Evolutionary conservation across 345 rosid species (phyloP), one percentile per base, ranked within the genome.

Genomic region (Pugionium dolabratum): DNA sequence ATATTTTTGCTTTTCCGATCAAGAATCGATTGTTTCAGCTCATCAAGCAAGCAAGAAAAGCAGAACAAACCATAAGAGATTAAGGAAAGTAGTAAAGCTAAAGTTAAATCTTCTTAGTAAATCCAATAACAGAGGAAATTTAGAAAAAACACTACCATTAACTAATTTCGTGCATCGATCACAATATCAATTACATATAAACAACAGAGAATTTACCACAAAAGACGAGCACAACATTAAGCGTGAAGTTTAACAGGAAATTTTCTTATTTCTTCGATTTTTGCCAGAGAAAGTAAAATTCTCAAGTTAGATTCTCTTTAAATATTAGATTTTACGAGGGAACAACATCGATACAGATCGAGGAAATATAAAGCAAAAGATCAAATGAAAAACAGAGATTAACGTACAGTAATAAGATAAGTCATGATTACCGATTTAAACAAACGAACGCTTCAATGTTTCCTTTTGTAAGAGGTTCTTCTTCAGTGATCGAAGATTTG

Each of bases 401-500:
- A 43, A 60, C n/a, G 39, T 34, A 41, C 8, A 50, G 29, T 46
- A 61, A 1, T 18, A 45, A 25, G 63, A 54, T 36, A 18, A 7
- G 7, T 11, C 5, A 11, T 10, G 37, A 1, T 25, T 62, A 62
- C 75, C 69, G 40, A 31, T 25, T 54, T 8, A 4, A 39, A 55
- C 32, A 39, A 11, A 25, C 10, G 45, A 9, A 45, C 39, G 44
- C 25, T 29, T 39, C 31, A 6, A 3, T 30, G 6, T 54, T n/a
- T 62, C 2, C 5, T 31, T 8, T 39, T 1, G 58, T 1, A 7
- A 55, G 2, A 54, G 34, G 4, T 37, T 62, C 39, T 18, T 47
- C 57, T 55, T 47, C 31, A 31, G 51, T 25, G 36, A 53, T 70
- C 50, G 7, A 51, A 45, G 33, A 43, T 53, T 36, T 45, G 51